These are phyloP conservation scores for Neonectria ditissima DNA, from an alignment of 2,329 filamentous ascomycete genomes.

Conservation along the genomic window DNA sequence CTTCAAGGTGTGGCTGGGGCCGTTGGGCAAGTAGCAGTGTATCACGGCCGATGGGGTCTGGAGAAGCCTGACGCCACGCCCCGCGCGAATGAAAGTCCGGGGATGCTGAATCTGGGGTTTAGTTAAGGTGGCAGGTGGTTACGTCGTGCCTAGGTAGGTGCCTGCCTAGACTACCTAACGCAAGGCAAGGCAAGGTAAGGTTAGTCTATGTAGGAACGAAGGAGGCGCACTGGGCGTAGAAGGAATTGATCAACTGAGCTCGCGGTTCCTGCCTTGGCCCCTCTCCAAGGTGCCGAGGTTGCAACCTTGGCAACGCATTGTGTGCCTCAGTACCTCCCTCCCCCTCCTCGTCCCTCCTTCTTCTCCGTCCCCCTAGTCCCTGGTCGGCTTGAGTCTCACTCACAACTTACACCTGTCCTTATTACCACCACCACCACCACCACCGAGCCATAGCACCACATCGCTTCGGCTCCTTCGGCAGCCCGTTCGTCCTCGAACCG, in stretches of 20 bases:
- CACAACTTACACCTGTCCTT: background rate
- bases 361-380: background rate
- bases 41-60: background rate
- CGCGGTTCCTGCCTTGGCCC: background rate
- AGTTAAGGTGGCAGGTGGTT: background rate
- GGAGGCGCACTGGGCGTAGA: background rate
- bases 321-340: background rate
- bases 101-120: conserved; percentile 4
- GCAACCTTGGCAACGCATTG: background rate
- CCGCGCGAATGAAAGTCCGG: conserved; percentile 4
- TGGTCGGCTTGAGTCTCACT: background rate
- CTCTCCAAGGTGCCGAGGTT: conserved; percentile 4
- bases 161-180: background rate
- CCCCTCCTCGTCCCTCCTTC: background rate
- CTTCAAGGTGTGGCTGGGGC: background rate
- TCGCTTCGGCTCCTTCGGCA: background rate
- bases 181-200: background rate
- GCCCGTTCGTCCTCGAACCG: background rate
- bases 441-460: background rate
- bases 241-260: background rate
- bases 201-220: background rate
- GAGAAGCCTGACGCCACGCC: conserved; percentile 3
- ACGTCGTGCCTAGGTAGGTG: too few relatives aligned
- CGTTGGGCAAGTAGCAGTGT: background rate
- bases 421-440: background rate